Percentiles rank a stretch among this genome's conserved stretches.
Conservation (phyloP, 306 rosid genomes). For the Boehmeria nivea region DNA sequence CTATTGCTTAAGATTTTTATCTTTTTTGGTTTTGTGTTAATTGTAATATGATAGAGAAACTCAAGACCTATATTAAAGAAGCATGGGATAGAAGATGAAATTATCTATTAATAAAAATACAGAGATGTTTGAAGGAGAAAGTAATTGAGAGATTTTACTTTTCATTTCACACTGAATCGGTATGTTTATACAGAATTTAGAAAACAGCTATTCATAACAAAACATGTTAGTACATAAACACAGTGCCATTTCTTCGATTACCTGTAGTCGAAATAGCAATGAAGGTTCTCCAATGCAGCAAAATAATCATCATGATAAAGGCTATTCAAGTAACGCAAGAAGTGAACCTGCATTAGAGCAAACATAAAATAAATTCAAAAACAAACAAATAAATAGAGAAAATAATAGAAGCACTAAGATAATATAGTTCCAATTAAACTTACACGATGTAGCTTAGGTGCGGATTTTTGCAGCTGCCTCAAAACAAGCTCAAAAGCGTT, state of each 20-base stretch:
- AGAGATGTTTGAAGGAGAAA: too few relatives aligned
- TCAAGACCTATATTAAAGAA: not conserved
- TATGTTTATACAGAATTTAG: conserved; percentile 7
- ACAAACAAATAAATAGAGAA: not conserved
- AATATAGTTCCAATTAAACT: conserved; percentile 20
- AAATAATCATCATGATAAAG: conserved; percentile 76
- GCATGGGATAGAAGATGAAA: not conserved
- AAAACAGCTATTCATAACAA: not conserved
- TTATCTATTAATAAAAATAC: too few relatives aligned
- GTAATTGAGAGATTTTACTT: too few relatives aligned
- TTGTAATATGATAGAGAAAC: not conserved
- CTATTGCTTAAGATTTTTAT: not conserved
- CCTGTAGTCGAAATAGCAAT: conserved; percentile 95
- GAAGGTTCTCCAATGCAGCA: conserved; percentile 84
- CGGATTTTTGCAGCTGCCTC: conserved; percentile 75
- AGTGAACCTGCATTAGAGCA: conserved; percentile 68
- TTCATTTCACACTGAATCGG: too few relatives aligned
- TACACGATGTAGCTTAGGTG: conserved; percentile 93
- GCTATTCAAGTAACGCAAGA: conserved; percentile 74
- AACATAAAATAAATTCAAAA: conserved; percentile 6
- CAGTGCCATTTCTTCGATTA: conserved; percentile 25
- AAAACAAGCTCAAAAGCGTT: conserved; percentile 67
- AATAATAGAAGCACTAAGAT: not conserved
- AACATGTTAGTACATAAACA: not conserved
- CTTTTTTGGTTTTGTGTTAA: not conserved